Conservation (phyloP, 2,329 filamentous ascomycete species). For the Lachnellula willkommii region DNA sequence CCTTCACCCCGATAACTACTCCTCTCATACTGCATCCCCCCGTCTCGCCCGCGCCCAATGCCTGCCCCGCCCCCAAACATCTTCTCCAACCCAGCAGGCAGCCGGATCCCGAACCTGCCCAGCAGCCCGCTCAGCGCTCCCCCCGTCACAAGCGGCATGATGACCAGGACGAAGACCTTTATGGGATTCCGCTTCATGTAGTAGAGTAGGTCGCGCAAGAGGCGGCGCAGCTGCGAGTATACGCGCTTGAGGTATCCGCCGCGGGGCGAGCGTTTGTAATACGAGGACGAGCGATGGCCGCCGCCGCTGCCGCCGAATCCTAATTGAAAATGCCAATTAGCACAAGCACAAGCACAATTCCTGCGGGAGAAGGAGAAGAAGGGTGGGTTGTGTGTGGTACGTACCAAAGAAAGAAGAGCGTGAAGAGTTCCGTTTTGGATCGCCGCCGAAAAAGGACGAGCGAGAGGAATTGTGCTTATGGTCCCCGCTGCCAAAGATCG, state of each 20-base stretch:
- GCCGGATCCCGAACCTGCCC: slow-evolving; percentile 69
- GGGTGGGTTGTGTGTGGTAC: not conserved
- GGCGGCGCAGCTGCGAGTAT: slow-evolving; percentile 68
- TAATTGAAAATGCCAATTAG: not conserved
- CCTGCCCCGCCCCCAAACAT: slow-evolving; percentile 49
- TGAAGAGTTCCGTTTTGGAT: slow-evolving; percentile 30
- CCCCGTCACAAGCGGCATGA: slow-evolving; percentile 81
- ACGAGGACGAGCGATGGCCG: slow-evolving; percentile 36
- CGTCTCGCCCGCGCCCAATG: slow-evolving; percentile 20
- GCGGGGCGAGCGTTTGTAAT: slow-evolving; percentile 79
- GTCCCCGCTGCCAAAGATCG: slow-evolving; percentile 14
- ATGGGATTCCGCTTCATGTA: slow-evolving; percentile 80
- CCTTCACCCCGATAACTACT: slow-evolving; percentile 12
- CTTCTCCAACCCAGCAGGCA: slow-evolving; percentile 60
- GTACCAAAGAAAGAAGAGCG: slow-evolving; percentile 37
- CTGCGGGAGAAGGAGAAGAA: not conserved
- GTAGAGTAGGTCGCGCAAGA: slow-evolving; percentile 73
- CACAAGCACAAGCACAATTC: not conserved
- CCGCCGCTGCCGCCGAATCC: slow-evolving; percentile 23
- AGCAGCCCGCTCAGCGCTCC: slow-evolving; percentile 76
- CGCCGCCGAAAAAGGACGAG: slow-evolving; percentile 45
- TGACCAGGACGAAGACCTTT: slow-evolving; percentile 80
- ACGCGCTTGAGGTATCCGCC: slow-evolving; percentile 70
- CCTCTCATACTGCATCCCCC: slow-evolving; percentile 20
- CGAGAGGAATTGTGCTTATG: slow-evolving; percentile 31